phyloP scores from a whole-genome alignment of 768 basidiomycete species.

The Mycena kentingensis region DNA sequence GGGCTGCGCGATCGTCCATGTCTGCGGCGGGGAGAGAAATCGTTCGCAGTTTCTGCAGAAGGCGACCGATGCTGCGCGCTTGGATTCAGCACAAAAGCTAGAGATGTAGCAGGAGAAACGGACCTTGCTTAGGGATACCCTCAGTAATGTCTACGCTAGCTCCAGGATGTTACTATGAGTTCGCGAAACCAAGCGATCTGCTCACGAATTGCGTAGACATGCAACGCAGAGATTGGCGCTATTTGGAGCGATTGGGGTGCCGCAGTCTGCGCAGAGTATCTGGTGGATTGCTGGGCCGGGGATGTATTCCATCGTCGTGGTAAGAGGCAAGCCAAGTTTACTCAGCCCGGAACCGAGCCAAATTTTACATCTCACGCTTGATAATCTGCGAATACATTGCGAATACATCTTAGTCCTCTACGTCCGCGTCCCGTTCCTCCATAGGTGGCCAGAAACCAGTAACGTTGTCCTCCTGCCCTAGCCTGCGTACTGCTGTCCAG shows the following conservation, averaged over 20 bases:
- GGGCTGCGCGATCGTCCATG: constrained; percentile 84
- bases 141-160: constrained; percentile 93
- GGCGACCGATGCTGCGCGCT: constrained; percentile 82
- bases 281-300: constrained; percentile 76
- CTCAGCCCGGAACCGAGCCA: not conserved
- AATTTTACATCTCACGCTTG: too few relatives aligned
- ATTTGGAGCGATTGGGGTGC: constrained; percentile 86
- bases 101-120: constrained; percentile 23
- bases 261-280: constrained; percentile 89
- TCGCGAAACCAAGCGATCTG: too few relatives aligned
- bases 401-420: constrained; percentile 33
- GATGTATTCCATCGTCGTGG: constrained; percentile 71
- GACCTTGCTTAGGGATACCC: constrained; percentile 94
- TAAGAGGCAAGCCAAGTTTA: not conserved
- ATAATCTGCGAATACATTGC: too few relatives aligned
- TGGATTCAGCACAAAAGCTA: too few relatives aligned
- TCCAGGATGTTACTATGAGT: constrained; percentile 2
- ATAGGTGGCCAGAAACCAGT: constrained; percentile 43
- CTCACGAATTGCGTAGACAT: constrained; percentile 85
- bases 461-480: constrained; percentile 28
- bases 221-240: constrained; percentile 90
- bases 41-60: constrained; percentile 97
- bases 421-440: constrained; percentile 33
- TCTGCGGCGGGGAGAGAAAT: constrained; percentile 85
- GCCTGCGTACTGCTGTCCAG: constrained; percentile 41